These are phyloP conservation scores for Neopestalotiopsis rosae DNA, from an alignment of 2,329 filamentous ascomycete genomes.

Conservation along the genomic window DNA sequence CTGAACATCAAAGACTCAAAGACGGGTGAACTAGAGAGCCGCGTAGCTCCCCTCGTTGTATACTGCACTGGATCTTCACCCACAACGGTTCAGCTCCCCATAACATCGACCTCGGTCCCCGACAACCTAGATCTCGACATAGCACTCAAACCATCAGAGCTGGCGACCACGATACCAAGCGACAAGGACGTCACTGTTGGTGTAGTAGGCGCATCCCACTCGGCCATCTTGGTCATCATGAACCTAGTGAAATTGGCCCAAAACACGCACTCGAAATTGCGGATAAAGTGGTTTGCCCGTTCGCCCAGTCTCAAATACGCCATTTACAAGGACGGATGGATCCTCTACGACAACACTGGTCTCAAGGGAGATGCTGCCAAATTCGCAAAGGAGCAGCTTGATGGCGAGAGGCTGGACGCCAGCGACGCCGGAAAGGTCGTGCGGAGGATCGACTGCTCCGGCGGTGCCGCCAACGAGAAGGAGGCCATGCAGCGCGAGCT, in stretches of 20 bases:
- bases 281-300: constrained; percentile 66
- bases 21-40: background rate
- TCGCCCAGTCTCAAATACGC: constrained; percentile 64
- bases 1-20: background rate
- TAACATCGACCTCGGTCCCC: constrained; percentile 40
- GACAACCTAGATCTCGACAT: constrained; percentile 57
- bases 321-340: constrained; percentile 66
- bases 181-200: constrained; percentile 50
- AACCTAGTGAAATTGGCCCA: constrained; percentile 62
- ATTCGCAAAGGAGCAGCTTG: constrained; percentile 64
- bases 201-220: constrained; percentile 68
- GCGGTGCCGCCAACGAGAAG: constrained; percentile 43
- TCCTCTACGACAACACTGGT: constrained; percentile 68
- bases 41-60: constrained; percentile 7
- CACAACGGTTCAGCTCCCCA: constrained; percentile 27
- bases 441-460: constrained; percentile 49
- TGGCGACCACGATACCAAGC: constrained; percentile 45
- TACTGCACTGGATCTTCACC: constrained; percentile 40
- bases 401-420: constrained; percentile 50
- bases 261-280: constrained; percentile 56
- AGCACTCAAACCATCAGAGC: constrained; percentile 57
- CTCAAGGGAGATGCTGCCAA: constrained; percentile 65
- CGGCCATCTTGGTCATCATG: constrained; percentile 65
- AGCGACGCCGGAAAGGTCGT: constrained; percentile 53
- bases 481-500: constrained; percentile 51